phyloP scores from a whole-genome alignment of 1,284 basidiomycete genomes.

The Ganoderma sp. region DNA sequence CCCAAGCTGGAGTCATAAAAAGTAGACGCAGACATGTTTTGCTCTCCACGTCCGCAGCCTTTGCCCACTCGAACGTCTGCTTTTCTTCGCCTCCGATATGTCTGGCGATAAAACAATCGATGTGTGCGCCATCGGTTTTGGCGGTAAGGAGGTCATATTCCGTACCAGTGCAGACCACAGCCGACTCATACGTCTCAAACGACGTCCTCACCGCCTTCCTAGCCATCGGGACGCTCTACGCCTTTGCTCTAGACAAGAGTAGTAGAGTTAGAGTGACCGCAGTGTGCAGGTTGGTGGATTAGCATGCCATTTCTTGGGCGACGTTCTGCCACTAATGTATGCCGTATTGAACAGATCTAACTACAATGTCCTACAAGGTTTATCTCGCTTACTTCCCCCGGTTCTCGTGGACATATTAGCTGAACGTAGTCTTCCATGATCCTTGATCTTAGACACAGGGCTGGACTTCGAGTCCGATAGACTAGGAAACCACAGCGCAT shows the following conservation, averaged over 20 bases:
- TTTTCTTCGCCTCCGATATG: slow-evolving; percentile 10
- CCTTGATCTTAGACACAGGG: slow-evolving; percentile 39
- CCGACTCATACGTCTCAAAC: neutral
- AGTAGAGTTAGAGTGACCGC: slow-evolving; percentile 39
- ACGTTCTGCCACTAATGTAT: no score
- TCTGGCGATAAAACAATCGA: slow-evolving; percentile 16
- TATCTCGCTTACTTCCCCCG: neutral
- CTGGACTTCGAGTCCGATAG: slow-evolving; percentile 42
- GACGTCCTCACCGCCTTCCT: neutral
- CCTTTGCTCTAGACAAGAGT: slow-evolving; percentile 39
- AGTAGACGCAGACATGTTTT: neutral
- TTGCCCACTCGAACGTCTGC: neutral
- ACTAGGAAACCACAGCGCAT: slow-evolving; percentile 37
- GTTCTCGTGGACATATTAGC: neutral
- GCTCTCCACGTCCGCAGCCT: neutral
- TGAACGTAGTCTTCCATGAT: slow-evolving; percentile 7
- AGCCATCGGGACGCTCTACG: slow-evolving; percentile 45
- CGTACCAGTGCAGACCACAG: neutral
- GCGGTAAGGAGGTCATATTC: slow-evolving; percentile 28
- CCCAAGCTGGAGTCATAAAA: neutral
- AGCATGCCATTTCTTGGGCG: neutral
- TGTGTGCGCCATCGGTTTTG: slow-evolving; percentile 34
- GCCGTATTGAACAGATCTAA: slow-evolving; percentile 38
- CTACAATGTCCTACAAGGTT: slow-evolving; percentile 39
- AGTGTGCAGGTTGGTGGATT: slow-evolving; percentile 40